These are phyloP conservation scores for Lomentospora prolificans DNA, from an alignment of 2,329 filamentous ascomycete species.

Conservation along the genomic window DNA sequence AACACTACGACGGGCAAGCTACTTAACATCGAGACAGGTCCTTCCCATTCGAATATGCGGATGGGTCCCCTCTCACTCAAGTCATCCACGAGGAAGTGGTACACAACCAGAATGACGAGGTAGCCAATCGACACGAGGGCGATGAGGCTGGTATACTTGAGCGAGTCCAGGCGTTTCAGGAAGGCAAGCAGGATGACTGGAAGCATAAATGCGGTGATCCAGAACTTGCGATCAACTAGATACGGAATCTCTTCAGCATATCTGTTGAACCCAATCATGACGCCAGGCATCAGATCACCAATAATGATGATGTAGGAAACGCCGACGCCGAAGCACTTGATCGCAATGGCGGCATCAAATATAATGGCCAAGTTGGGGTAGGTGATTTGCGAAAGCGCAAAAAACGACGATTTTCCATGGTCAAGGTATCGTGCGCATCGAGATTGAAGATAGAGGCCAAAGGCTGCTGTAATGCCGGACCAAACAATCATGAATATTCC, in stretches of 20 bases:
- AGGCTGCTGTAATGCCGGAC: slow-evolving; percentile 80
- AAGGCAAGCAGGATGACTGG: slow-evolving; percentile 93
- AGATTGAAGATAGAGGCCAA: slow-evolving; percentile 90
- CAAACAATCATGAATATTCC: slow-evolving; percentile 79
- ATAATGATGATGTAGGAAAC: slow-evolving; percentile 99
- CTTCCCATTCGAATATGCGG: slow-evolving; percentile 67
- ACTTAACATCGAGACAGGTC: slow-evolving; percentile 67
- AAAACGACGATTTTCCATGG: slow-evolving; percentile 80
- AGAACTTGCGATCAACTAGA: slow-evolving; percentile 84
- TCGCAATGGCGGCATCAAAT: slow-evolving; percentile 89
- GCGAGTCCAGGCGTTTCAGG: slow-evolving; percentile 78
- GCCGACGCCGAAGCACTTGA: slow-evolving; percentile 96
- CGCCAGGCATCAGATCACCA: slow-evolving; percentile 94
- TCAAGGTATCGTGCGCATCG: slow-evolving; percentile 90
- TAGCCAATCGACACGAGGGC: slow-evolving; percentile 91
- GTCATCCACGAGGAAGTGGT: slow-evolving; percentile 78
- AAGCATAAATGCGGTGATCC: slow-evolving; percentile 97
- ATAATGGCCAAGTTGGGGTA: slow-evolving; percentile 93
- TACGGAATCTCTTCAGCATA: slow-evolving; percentile 55
- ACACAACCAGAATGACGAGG: slow-evolving; percentile 83
- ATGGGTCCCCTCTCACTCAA: slow-evolving; percentile 65
- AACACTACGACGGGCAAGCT: slow-evolving; percentile 94
- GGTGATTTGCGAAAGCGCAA: slow-evolving; percentile 91
- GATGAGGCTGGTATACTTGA: slow-evolving; percentile 93
- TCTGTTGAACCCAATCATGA: slow-evolving; percentile 70